Conservation (phyloP, 2,329 filamentous ascomycete species). For the Arachnopeziza araneosa region DNA sequence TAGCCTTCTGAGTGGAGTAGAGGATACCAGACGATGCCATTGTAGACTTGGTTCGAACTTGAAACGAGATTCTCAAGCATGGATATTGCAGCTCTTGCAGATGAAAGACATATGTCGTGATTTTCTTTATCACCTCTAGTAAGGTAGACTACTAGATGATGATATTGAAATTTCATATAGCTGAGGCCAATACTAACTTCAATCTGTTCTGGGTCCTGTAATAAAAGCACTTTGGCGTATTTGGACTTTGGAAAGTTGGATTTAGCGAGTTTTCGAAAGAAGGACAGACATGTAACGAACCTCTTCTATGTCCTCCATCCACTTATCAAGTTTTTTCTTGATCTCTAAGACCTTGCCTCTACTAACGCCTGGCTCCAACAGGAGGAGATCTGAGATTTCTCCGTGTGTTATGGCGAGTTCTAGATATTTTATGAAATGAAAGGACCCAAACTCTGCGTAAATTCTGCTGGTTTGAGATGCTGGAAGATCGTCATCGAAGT, state of each 20-base stretch:
- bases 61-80: constrained; percentile 12
- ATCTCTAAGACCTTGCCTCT: not conserved
- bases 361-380: not conserved
- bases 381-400: constrained; percentile 8
- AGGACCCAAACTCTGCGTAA: constrained; percentile 3
- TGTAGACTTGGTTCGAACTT: constrained; percentile 9
- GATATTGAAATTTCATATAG: constrained; percentile 13
- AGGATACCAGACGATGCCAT: constrained; percentile 14
- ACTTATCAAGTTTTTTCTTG: constrained; percentile 1
- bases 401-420: constrained; percentile 9
- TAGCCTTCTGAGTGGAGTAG: not conserved
- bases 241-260: not conserved
- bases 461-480: not conserved
- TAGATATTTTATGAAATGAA: constrained; percentile 4
- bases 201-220: not conserved
- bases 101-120: constrained; percentile 6
- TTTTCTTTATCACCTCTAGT: constrained; percentile 5
- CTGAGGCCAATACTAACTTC: constrained; percentile 9
- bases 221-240: not conserved
- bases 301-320: not conserved
- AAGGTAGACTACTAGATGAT: constrained; percentile 12
- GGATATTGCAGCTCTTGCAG: constrained; percentile 8
- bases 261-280: not conserved
- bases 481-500: not conserved
- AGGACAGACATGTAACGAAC: not conserved